Base-by-base conservation (phyloP, 2,329 filamentous ascomycete species). In the Colletotrichum caudatum region DNA sequence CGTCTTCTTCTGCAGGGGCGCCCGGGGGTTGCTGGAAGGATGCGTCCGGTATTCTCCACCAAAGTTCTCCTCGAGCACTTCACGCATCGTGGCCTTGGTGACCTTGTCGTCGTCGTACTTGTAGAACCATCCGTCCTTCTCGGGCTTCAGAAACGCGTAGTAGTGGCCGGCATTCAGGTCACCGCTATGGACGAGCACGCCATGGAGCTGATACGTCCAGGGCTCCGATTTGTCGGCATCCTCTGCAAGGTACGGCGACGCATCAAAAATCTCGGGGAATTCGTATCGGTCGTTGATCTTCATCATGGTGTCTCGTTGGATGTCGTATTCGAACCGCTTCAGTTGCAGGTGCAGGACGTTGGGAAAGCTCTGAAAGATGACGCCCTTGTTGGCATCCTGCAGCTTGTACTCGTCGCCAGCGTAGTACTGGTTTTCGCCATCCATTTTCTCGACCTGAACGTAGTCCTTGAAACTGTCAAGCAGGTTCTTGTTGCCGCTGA, bases 401-500 rank as follows among this genome's bases (percentile, higher is more conserved):
- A 98, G 87, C 77, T 96, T 96, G 83, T 93, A 92, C 59, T 96
- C 91, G 76, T 97, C 93, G 60, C 93, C 92, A 1, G 96, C 96
- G 80, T 94, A 96, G 79, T 99, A 99, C 81, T 98, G 97, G 84
- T 99, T 99, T 80, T 99, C 97, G 51, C 96, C 96, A 75, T 98
- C 95, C 81, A 99, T 92, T 44, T 95, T 97, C 82, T 99, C 96
- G 46, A 98, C 95, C 78, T 97, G 92, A 76, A 99, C 92, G 80
- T 99, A 99, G 81, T 98, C 95, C 79, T 91, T 91, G 85, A 99
- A 98, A 79, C 95, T 98, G 77, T 97, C 94, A 74, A 97, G 92
- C 41, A 99, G 85, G 73, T 93, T 95, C 83, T 94, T 94, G 86
- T 97, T 98, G 41, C 94, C 95, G 74, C 93, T 93, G 62, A 99